Conservation (phyloP, 2,329 filamentous ascomycete species). For the Phaeosphaeria sp. region DNA sequence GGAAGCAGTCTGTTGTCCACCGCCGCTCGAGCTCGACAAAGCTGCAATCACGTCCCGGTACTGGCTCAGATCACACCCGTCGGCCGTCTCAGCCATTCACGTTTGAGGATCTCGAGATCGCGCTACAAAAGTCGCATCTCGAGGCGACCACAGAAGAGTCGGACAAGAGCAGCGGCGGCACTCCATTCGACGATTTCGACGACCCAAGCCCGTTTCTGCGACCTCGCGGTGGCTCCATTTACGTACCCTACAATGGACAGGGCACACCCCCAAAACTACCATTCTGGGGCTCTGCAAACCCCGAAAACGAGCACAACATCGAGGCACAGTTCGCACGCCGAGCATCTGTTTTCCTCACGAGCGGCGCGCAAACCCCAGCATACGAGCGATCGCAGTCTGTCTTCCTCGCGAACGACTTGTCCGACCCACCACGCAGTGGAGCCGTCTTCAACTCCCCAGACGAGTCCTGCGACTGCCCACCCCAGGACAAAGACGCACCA, state of each 20-base stretch:
- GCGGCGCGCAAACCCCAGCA: background rate
- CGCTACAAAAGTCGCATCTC: constrained; percentile 51
- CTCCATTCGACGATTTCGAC: constrained; percentile 24
- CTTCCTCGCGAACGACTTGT: constrained; percentile 16
- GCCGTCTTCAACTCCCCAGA: constrained; percentile 24
- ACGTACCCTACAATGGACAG: constrained; percentile 30
- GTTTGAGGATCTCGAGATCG: constrained; percentile 54
- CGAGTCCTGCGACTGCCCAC: constrained; percentile 19
- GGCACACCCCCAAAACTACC: constrained; percentile 29
- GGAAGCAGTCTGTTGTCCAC: constrained; percentile 32
- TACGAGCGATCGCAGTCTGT: constrained; percentile 19
- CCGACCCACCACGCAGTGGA: constrained; percentile 17
- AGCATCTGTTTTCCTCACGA: background rate
- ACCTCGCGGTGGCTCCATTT: constrained; percentile 35
- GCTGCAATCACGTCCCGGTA: constrained; percentile 31
- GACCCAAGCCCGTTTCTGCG: constrained; percentile 29
- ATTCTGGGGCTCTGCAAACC: constrained; percentile 26
- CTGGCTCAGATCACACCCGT: constrained; percentile 34
- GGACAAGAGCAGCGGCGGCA: constrained; percentile 30
- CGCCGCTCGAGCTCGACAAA: constrained; percentile 37
- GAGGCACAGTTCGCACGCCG: constrained; percentile 20
- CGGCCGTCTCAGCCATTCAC: constrained; percentile 50
- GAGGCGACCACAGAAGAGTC: constrained; percentile 39
- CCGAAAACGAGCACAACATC: constrained; percentile 15
- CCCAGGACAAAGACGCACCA: constrained; percentile 14